A percentile compares a stretch with the other conserved stretches of the same genome.
Evolutionary conservation across 2,329 filamentous ascomycete species (phyloP).

Genomic region (Byssothecium circinans): DNA sequence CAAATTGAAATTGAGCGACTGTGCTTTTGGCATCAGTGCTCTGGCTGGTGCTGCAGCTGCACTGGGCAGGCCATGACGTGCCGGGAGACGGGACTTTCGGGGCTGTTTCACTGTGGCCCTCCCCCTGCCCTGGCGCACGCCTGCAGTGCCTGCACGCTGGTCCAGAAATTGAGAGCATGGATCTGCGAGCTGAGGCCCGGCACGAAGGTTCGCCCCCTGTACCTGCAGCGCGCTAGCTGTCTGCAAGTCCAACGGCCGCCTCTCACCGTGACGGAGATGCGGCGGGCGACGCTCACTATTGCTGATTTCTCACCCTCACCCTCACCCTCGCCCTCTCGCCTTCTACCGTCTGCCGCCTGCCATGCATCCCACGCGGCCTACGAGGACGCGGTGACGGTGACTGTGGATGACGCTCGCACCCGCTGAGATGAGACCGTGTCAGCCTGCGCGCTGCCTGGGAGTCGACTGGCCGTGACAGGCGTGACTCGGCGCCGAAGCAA

Average conservation of each 20-base stretch:
- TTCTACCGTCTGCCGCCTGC: conserved; percentile 12
- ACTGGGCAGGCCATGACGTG: conserved; percentile 40
- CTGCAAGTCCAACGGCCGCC: background rate
- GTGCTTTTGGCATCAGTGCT: conserved; percentile 31
- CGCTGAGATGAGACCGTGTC: conserved; percentile 36
- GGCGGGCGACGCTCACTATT: no score
- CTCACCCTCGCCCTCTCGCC: background rate
- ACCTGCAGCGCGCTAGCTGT: conserved; percentile 10
- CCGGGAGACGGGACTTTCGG: conserved; percentile 43
- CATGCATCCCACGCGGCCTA: background rate
- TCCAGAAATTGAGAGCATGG: conserved; percentile 10
- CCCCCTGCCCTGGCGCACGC: conserved; percentile 30
- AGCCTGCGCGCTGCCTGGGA: conserved; percentile 15
- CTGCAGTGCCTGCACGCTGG: background rate
- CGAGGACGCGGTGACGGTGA: no score
- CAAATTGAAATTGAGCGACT: conserved; percentile 43
- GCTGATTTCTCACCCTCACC: background rate
- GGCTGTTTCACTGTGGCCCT: conserved; percentile 43
- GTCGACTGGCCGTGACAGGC: no score
- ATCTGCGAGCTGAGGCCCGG: conserved; percentile 17
- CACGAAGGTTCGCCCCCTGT: conserved; percentile 12
- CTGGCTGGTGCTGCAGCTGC: background rate
- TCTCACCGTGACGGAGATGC: no score
- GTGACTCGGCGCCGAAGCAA: conserved; percentile 29
- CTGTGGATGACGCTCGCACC: background rate